Evolutionary conservation across 768 basidiomycete species (phyloP).

Genomic region (Pleurotus cornucopiae): DNA sequence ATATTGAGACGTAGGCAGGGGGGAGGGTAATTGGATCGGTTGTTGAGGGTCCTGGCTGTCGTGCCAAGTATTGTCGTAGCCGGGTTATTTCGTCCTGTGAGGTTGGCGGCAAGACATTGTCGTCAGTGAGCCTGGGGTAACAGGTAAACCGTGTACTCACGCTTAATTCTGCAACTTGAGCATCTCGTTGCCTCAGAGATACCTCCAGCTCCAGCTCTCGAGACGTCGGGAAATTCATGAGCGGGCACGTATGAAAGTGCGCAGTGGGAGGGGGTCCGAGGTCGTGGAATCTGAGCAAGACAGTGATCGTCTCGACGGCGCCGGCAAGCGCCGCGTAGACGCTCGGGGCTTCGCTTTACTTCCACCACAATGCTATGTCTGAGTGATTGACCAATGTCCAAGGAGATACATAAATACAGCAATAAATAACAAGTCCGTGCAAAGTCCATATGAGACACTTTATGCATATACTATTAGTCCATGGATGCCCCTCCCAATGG

Average conservation of each 20-base stretch:
- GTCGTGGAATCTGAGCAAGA: neutral
- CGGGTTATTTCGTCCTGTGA: conserved; percentile 69
- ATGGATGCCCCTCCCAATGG: too few species aligned
- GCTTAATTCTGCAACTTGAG: conserved; percentile 65
- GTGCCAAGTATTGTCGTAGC: conserved; percentile 60
- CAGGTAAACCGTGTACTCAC: conserved; percentile 38
- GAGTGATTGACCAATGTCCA: too few species aligned
- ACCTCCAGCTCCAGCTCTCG: conserved; percentile 82
- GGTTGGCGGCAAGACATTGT: conserved; percentile 15
- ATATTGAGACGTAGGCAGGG: conserved; percentile 60
- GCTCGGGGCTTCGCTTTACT: too few species aligned
- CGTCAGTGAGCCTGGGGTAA: conserved; percentile 8
- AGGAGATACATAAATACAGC: neutral
- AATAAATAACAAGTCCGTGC: neutral
- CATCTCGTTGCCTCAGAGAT: conserved; percentile 70
- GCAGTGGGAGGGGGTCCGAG: neutral
- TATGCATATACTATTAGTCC: too few species aligned
- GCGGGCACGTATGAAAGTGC: conserved; percentile 10
- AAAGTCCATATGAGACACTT: too few species aligned
- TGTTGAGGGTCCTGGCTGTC: conserved; percentile 55
- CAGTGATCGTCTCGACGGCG: neutral
- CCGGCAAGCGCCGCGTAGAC: conserved; percentile 2
- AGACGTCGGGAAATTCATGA: conserved; percentile 68
- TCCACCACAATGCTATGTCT: too few species aligned
- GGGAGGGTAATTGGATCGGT: conserved; percentile 68